Base-by-base conservation (phyloP, 2,329 filamentous ascomycete species). In the Thielaviopsis ethacetica region DNA sequence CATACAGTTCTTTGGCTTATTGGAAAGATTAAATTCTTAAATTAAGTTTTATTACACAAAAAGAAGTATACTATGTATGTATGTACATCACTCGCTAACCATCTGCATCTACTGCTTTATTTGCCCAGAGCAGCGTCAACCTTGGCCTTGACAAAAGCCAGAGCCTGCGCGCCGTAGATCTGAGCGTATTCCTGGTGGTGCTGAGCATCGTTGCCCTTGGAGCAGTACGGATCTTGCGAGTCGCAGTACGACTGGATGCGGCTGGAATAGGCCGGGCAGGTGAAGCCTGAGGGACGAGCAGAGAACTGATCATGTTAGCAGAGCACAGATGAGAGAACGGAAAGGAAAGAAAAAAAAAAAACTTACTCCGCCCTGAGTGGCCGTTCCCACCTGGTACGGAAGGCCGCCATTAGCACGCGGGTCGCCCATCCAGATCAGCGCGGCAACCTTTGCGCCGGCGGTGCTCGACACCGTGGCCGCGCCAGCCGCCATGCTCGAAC, bases 161-260 rank as follows among this genome's bases (percentile, higher is more conserved):
- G 66, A 1, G 82, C 82, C 64, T 81, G 71, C 6, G 73, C 66
- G 1, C 82, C 82, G 62, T 86, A 85, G 64, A 79, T 78, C 62
- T 70, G 73, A n/a, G 80, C 81, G 61, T 86, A 85, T 55, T 80
- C 75, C 67, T 83, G 78, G 67, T 85, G 82, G 6, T 76, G 74
- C 64, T 77, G 76, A 26, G 75, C 72, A 61, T 84, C 74, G 64
- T 75, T 82, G 54, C 82, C 83, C 50, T 77, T 82, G 69, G 81
- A 85, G 74, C 83, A 85, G 70, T 82, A 85, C 0, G 81, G 81
- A 63, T 85, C 82, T 3, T 76, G 65, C 4, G 76, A 70, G 64
- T 86, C 82, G 67, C 83, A 85, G 73, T 85, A 85, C 4, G 79
- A 81, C 70, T 83, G 72, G 64, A 85, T 79, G 65, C 79, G 81